Evolutionary conservation across 148 eudicot genomes (phyloP), one percentile per base, ranked within the genome.

Genomic region (Euryodendron excelsum): DNA sequence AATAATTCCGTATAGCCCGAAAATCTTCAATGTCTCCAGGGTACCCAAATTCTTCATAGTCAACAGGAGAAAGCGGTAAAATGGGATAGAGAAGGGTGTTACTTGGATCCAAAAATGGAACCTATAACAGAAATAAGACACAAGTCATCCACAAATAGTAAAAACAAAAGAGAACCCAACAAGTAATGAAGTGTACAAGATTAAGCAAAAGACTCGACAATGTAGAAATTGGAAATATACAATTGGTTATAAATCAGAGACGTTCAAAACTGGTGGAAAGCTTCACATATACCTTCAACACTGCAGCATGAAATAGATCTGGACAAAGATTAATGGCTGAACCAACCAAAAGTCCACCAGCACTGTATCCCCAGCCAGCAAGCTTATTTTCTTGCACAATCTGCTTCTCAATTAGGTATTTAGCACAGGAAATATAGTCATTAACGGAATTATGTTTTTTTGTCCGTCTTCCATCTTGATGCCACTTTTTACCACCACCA

Each of bases 351-450:
- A 95, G 91, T 70, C 99, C 97, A 80, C 99, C 99, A 60, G 99
- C 97, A 84, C 97, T 93, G 76, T 89, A 93, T 81, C 99, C 99
- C 96, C 97, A 90, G 61, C 91, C 97, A 85, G 94, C 92, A 75
- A 95, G 93, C 89, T 91, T 95, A 79, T 88, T 84, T 81, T 87
- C 89, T 73, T 91, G 85, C 73, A 89, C 91, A 75, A 93, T 84
- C 63, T 86, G 84, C 81, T 86, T 85, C 64, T 91, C 91, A 67
- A 84, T 79, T 50, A 95, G 82, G 80, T 87, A 95, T 72, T 95
- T 93, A 45, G 94, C 97, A 89, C 97, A 93, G 10, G 86, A 85
- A 62, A 93, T 76, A 72, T 86, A 93, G 81, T 93, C 99, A 72
- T 87, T 85, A 48, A 95, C 81, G 28, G 93, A 89, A 81, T 93